Evolutionary conservation across 2,329 filamentous ascomycete species (phyloP).

Genomic region (Teratosphaeriaceae sp.): DNA sequence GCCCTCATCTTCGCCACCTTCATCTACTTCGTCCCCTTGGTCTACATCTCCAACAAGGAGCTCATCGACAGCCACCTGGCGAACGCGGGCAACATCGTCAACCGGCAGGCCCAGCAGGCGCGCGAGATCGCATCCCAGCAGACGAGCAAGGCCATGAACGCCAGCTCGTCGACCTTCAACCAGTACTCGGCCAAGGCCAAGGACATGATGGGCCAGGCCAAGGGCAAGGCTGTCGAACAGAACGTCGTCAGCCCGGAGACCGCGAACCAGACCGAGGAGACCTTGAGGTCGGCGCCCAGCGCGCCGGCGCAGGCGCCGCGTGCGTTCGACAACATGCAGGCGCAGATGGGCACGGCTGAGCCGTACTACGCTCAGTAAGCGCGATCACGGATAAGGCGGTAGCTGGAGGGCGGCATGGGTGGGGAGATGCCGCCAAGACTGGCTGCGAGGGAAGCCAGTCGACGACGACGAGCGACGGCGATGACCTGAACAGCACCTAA

Average conservation of each 20-base stretch:
- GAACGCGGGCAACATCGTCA: conserved; percentile 48
- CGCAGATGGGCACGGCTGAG: background rate
- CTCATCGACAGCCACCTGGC: conserved; percentile 55
- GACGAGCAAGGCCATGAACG: conserved; percentile 51
- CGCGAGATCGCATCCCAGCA: conserved; percentile 55
- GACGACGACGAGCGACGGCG: too few relatives aligned
- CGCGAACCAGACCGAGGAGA: conserved; percentile 19
- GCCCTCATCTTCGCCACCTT: conserved; percentile 50
- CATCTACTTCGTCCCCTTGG: conserved; percentile 53
- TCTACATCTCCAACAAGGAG: conserved; percentile 61
- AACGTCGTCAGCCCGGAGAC: conserved; percentile 29
- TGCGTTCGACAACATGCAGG: background rate
- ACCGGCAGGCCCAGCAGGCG: conserved; percentile 53
- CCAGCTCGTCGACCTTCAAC: conserved; percentile 52
- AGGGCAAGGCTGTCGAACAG: conserved; percentile 30
- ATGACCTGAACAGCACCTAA: background rate
- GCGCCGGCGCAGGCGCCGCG: background rate
- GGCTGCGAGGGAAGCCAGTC: background rate
- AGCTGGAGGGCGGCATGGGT: background rate
- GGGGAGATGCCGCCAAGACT: background rate
- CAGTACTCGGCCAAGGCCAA: conserved; percentile 57
- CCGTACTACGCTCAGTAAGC: conserved; percentile 3
- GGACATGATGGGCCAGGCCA: conserved; percentile 42
- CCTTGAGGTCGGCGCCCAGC: conserved; percentile 5
- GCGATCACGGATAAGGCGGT: too few relatives aligned